Conservation (phyloP, 2,329 filamentous ascomycete genomes). For the Blastomyces parvus region DNA sequence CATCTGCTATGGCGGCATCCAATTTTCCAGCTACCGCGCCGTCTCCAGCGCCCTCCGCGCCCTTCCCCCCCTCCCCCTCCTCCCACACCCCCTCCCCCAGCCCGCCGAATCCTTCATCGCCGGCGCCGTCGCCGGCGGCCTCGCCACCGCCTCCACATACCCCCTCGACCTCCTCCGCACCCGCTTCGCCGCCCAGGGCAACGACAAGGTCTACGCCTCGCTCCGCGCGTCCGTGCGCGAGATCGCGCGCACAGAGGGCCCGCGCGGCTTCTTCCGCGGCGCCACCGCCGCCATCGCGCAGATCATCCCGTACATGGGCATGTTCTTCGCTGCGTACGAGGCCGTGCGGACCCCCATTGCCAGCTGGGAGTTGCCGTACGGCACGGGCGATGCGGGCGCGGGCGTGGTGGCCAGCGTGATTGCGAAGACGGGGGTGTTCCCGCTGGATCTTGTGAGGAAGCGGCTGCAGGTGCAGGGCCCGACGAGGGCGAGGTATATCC, state of each 20-base stretch:
- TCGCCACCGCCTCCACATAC: constrained; percentile 77
- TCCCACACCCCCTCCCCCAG: constrained; percentile 47
- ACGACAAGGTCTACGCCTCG: constrained; percentile 64
- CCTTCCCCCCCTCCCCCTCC: constrained; percentile 27
- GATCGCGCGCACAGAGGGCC: constrained; percentile 67
- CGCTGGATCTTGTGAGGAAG: constrained; percentile 85
- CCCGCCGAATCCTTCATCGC: constrained; percentile 71
- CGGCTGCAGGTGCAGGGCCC: constrained; percentile 92
- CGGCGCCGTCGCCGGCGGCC: constrained; percentile 71
- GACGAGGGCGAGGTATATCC: constrained; percentile 65
- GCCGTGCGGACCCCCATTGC: constrained; percentile 54
- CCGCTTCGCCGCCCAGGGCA: constrained; percentile 91
- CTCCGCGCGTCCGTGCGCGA: constrained; percentile 59
- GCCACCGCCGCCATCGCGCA: constrained; percentile 71
- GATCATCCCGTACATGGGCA: constrained; percentile 92
- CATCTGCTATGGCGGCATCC: constrained; percentile 75
- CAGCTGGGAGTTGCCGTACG: constrained; percentile 52
- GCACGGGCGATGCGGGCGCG: constrained; percentile 72
- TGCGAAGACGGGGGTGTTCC: constrained; percentile 85
- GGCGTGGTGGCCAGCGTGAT: constrained; percentile 69
- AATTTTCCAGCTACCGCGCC: constrained; percentile 82
- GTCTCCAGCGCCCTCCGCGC: constrained; percentile 57
- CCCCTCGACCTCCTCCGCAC: constrained; percentile 88
- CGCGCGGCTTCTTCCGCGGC: constrained; percentile 76
- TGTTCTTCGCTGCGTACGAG: constrained; percentile 91